Base-by-base conservation (phyloP, 768 basidiomycete species). In the Termitomyces sp. region DNA sequence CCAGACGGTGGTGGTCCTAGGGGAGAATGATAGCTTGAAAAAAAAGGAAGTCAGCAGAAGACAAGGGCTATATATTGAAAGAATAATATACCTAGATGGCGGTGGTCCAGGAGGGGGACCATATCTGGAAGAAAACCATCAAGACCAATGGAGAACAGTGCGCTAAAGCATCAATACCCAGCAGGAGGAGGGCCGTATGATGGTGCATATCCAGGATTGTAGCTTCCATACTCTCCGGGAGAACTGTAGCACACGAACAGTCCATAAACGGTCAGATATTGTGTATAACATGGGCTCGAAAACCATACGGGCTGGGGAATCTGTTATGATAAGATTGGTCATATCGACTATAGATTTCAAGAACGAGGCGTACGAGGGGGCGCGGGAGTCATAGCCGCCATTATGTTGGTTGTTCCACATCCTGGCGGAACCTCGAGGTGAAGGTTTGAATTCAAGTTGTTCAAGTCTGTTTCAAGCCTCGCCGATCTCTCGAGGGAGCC, bases 151-250 rank as follows among this genome's bases (percentile, higher is more conserved):
- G 14, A 47, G 33, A n/a, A 5, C 45, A 17, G 40, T 11, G 28
- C 35, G 19, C 43, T 11, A n/a, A 35, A 8, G 31, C 15, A 38
- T n/a, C 63, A 45, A 31, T 53, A 60, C 60, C 63, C 60, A 38
- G 58, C 21, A 31, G 64, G 64, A 37, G 64, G 65, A 35, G 67
- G 44, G 0, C 60, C 63, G 50, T 70, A 72, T 8, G 73, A 68
- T 28, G 77, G 74, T 14, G 72, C 65, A 58, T 80, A 79, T n/a
- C 73, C 68, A 14, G 75, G 72, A 60, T 66, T 72, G 58, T 73
- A 74, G 5, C 73, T 46, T 28, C 28, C 33, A 14, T 30, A n/a
- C 5, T 48, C 37, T 48, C 60, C 58, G 10, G 50, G 38, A 7
- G 30, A 51, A 19, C 50, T 51, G 26, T 7, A 43, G 38, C 11